phyloP scores from a whole-genome alignment of 208 protist genomes.

The Novymonas esmeraldas region DNA sequence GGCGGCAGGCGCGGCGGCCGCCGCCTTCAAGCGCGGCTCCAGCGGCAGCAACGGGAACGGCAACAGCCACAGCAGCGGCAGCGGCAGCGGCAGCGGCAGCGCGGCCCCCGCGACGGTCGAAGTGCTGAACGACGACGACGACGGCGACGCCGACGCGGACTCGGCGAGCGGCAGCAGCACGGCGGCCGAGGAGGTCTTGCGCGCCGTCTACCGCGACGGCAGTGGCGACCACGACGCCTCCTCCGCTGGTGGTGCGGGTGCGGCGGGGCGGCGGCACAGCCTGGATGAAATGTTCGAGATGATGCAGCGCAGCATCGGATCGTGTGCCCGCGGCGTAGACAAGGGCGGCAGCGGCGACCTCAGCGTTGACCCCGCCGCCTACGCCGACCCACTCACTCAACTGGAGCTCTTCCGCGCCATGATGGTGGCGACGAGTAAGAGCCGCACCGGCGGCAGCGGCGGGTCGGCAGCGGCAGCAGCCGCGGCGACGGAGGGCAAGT shows the following conservation, averaged over 20 bases:
- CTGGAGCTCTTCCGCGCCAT: slow-evolving; percentile 33
- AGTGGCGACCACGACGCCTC: slow-evolving; percentile 8
- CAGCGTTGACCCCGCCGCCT: slow-evolving; percentile 21
- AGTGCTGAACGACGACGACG: slow-evolving; percentile 18
- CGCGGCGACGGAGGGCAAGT: slow-evolving; percentile 12
- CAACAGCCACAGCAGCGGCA: background rate
- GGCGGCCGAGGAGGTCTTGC: slow-evolving; percentile 14
- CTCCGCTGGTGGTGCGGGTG: slow-evolving; percentile 11
- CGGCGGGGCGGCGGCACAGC: slow-evolving; percentile 17
- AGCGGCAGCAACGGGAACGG: background rate
- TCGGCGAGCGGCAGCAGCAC: slow-evolving; percentile 17
- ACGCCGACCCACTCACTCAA: slow-evolving; percentile 27
- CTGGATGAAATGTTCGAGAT: slow-evolving; percentile 39
- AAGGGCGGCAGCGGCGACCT: slow-evolving; percentile 8
- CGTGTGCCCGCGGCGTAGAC: slow-evolving; percentile 11
- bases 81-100: background rate
- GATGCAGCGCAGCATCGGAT: slow-evolving; percentile 36
- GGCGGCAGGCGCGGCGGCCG: background rate
- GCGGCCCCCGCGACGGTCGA: slow-evolving; percentile 10
- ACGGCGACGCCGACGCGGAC: slow-evolving; percentile 17
- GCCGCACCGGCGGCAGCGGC: slow-evolving; percentile 9
- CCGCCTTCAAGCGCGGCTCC: slow-evolving; percentile 3
- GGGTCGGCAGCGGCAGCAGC: slow-evolving; percentile 1
- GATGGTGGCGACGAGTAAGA: slow-evolving; percentile 35
- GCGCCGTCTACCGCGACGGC: slow-evolving; percentile 5